Conservation (phyloP, 176 grass and related monocot species). For the Chrysopogon serrulatus region DNA sequence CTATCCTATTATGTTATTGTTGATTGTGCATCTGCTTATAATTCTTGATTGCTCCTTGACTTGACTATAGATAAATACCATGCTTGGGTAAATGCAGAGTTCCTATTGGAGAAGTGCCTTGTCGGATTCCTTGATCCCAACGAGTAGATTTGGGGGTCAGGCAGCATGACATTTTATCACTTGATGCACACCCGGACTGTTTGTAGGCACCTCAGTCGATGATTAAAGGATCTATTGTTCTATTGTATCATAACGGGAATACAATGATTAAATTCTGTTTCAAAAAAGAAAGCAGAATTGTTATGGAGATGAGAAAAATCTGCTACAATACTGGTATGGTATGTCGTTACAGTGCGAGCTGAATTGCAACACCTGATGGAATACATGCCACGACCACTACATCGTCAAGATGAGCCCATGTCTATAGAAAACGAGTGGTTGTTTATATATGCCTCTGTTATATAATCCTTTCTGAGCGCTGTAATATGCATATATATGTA, state of each 20-base stretch:
- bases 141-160: constrained; percentile 4
- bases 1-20: not conserved
- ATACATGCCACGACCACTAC: too few relatives aligned
- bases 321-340: not conserved
- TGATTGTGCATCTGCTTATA: not conserved
- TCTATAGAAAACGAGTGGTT: not conserved
- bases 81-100: constrained; percentile 89
- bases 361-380: not conserved
- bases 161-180: not conserved
- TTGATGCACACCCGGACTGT: not conserved
- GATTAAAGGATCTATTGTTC: not conserved
- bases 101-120: constrained; percentile 83
- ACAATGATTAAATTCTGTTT: not conserved
- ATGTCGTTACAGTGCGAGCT: not conserved
- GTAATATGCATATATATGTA: not conserved
- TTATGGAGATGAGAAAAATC: not conserved
- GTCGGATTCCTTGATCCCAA: constrained; percentile 63
- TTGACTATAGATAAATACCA: constrained; percentile 73
- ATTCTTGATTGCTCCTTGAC: constrained; percentile 45
- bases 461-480: not conserved
- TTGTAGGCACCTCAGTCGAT: not conserved
- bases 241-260: not conserved
- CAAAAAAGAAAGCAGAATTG: not conserved
- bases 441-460: not conserved
- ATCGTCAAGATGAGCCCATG: not conserved